Evolutionary conservation across 2,329 filamentous ascomycete genomes (phyloP).

Genomic region (Ceratocystiopsis sp.): DNA sequence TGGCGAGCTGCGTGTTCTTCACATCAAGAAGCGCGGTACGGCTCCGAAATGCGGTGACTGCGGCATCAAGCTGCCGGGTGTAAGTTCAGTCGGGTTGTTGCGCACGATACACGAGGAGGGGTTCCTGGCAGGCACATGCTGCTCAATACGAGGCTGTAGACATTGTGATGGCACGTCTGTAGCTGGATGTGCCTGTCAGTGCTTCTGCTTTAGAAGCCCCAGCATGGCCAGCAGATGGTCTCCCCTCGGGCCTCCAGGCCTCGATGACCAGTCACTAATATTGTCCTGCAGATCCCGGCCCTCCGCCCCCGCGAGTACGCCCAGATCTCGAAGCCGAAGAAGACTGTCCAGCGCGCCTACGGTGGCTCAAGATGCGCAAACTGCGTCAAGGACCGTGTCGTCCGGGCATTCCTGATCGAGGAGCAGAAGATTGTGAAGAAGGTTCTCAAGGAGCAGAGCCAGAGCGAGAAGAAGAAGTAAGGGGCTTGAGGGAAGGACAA

Average conservation of each 20-base stretch:
- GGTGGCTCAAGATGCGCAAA: slow-evolving; percentile 96
- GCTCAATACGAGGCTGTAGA: no score
- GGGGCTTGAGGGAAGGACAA: no score
- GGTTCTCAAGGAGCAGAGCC: slow-evolving; percentile 88
- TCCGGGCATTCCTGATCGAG: slow-evolving; percentile 97
- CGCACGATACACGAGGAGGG: no score
- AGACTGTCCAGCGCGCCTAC: slow-evolving; percentile 97
- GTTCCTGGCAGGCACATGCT: no score
- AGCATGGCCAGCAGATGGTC: no score
- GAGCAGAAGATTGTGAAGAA: slow-evolving; percentile 99
- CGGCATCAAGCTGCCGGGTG: slow-evolving; percentile 89
- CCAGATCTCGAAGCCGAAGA: slow-evolving; percentile 94
- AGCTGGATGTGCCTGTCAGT: no score
- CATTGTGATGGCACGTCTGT: no score
- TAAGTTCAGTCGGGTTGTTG: slow-evolving; percentile 40
- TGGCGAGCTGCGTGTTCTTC: slow-evolving; percentile 85
- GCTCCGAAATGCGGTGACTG: slow-evolving; percentile 99
- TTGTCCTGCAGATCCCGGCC: slow-evolving; percentile 46
- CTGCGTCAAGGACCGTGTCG: slow-evolving; percentile 96
- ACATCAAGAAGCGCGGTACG: slow-evolving; percentile 99
- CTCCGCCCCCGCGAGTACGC: slow-evolving; percentile 97
- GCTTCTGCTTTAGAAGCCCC: no score
- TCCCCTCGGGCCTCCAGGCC: no score
- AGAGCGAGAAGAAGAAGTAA: slow-evolving; percentile 11
- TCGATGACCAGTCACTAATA: background rate